Evolutionary conservation across 2,329 filamentous ascomycete genomes (phyloP).

Genomic region (Neurospora sp.): DNA sequence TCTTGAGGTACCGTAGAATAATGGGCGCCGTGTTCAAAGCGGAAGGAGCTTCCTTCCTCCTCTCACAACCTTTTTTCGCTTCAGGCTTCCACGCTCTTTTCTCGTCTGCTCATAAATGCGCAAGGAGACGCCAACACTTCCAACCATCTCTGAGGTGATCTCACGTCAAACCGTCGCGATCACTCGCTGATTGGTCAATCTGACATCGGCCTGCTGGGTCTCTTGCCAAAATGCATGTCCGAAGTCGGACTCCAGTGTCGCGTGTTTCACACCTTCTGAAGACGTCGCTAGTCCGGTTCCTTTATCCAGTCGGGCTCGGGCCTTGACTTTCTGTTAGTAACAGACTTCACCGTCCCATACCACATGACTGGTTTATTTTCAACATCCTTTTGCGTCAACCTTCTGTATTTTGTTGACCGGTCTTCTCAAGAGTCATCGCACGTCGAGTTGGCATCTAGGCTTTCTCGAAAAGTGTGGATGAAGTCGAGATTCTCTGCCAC

Average conservation of each 20-base stretch:
- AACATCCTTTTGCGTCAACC: neutral
- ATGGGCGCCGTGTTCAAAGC: neutral
- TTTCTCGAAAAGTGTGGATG: neutral
- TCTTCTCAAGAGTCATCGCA: neutral
- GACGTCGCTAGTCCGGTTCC: constrained; percentile 1
- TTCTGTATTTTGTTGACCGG: neutral
- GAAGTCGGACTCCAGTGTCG: neutral
- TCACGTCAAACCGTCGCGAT: neutral
- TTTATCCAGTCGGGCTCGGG: constrained; percentile 13
- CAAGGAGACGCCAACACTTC: neutral
- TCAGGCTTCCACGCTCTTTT: neutral
- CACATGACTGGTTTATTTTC: constrained; percentile 13
- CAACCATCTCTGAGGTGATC: neutral
- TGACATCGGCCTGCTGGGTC: neutral
- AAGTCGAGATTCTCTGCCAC: neutral
- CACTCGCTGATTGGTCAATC: neutral
- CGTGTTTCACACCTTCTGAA: neutral
- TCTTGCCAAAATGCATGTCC: neutral
- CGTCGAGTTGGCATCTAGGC: neutral
- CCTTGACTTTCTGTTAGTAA: constrained; percentile 19
- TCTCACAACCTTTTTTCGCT: neutral
- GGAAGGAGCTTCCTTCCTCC: neutral
- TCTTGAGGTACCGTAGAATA: neutral
- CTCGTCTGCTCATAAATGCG: neutral
- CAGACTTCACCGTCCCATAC: constrained; percentile 4